A percentile compares a stretch with the other conserved stretches of the same genome.
phyloP scores from a whole-genome alignment of 2,329 filamentous ascomycete genomes.

The Acrocalymma vagum region DNA sequence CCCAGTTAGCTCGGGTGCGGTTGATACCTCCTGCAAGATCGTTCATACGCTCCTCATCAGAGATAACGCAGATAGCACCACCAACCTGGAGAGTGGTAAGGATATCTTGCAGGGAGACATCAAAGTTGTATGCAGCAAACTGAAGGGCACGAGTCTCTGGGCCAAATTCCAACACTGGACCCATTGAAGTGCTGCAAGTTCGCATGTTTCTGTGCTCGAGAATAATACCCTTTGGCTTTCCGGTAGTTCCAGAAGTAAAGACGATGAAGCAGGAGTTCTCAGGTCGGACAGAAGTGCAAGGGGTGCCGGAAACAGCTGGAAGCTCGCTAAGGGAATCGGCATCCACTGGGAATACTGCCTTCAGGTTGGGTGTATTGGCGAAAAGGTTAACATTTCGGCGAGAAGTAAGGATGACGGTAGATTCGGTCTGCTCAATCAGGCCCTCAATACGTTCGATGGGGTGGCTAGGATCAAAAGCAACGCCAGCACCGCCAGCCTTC shows the following conservation, averaged over 20 bases:
- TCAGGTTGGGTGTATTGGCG: slow-evolving; percentile 9
- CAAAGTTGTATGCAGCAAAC: slow-evolving; percentile 58
- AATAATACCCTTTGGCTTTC: slow-evolving; percentile 64
- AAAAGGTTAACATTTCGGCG: slow-evolving; percentile 68
- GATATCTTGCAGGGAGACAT: slow-evolving; percentile 61
- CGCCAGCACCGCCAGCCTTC: slow-evolving; percentile 54
- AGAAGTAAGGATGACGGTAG: slow-evolving; percentile 72
- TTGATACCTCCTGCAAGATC: slow-evolving; percentile 43
- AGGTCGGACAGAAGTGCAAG: slow-evolving; percentile 33
- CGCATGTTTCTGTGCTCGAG: slow-evolving; percentile 61
- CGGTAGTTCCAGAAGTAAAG: slow-evolving; percentile 54
- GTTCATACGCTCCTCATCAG: slow-evolving; percentile 60
- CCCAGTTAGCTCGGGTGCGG: slow-evolving; percentile 5
- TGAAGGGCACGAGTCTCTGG: slow-evolving; percentile 55
- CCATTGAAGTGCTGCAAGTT: slow-evolving; percentile 9
- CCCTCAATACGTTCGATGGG: slow-evolving; percentile 6
- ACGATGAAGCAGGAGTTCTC: slow-evolving; percentile 63
- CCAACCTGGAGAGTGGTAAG: slow-evolving; percentile 57
- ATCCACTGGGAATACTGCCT: slow-evolving; percentile 10
- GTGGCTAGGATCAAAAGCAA: slow-evolving; percentile 24
- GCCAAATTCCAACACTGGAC: slow-evolving; percentile 21
- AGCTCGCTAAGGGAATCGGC: slow-evolving; percentile 4
- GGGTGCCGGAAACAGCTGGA: slow-evolving; percentile 51
- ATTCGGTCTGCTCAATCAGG: slow-evolving; percentile 10
- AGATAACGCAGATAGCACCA: slow-evolving; percentile 60